phyloP scores from a whole-genome alignment of 768 basidiomycete species.

The Clitopilus hobsonii region DNA sequence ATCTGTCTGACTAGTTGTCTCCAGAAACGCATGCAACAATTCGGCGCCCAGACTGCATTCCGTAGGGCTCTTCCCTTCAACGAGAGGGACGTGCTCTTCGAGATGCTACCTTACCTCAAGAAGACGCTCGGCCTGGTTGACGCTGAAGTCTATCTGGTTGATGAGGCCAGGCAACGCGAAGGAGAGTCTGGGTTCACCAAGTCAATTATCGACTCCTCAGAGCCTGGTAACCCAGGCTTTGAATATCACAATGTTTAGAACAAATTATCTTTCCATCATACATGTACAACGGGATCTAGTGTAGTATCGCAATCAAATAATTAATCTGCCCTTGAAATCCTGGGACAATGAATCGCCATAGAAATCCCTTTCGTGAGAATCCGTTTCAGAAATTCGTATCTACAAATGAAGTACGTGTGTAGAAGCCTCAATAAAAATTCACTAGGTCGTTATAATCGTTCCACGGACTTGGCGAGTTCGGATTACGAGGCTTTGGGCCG shows the following conservation, averaged over 20 bases:
- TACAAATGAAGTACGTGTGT: neutral
- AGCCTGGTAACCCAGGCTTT: conserved; percentile 83
- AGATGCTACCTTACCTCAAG: conserved; percentile 78
- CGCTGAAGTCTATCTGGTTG: conserved; percentile 65
- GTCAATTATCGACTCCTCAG: conserved; percentile 75
- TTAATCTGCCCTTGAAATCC: neutral
- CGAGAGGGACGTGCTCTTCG: conserved; percentile 66
- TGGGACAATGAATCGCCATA: too few species aligned
- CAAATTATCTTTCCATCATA: conserved; percentile 2
- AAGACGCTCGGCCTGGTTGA: conserved; percentile 67
- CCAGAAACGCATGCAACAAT: conserved; percentile 79
- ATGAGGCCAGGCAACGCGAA: conserved; percentile 55
- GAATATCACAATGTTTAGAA: conserved; percentile 76
- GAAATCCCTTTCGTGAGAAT: too few species aligned
- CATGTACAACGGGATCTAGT: neutral
- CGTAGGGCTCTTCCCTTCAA: conserved; percentile 80
- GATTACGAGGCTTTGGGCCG: neutral
- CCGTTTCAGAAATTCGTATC: too few species aligned
- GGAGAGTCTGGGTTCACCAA: conserved; percentile 57
- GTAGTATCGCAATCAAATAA: neutral
- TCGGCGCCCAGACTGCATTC: conserved; percentile 75
- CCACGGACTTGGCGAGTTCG: too few species aligned
- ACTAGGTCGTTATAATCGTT: too few species aligned
- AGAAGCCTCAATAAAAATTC: too few species aligned
- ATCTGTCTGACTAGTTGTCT: conserved; percentile 1